Base-by-base conservation (phyloP, 2,329 filamentous ascomycete genomes). In the Cytospora piceicola region DNA sequence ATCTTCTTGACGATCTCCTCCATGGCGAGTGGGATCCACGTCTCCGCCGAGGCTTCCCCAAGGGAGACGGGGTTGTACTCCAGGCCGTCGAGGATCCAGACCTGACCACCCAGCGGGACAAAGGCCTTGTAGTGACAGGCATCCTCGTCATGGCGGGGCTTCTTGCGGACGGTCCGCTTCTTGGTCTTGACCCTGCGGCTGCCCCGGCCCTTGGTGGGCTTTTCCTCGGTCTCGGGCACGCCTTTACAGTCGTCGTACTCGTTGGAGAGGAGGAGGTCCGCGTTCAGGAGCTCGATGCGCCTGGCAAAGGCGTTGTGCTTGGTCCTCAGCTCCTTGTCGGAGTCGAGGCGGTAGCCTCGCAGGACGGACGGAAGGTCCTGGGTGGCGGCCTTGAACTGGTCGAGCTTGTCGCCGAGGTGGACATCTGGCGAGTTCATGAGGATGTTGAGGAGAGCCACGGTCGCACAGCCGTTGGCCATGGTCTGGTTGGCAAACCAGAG, bases 401-500 rank as follows among this genome's bases (percentile, higher is more conserved):
- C 77, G 1, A 98, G 83, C 66, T 89, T 82, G n/a, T 86, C 78
- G 4, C 93, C 93, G 7, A 97, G 83, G 14, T 87, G 78, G 4
- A 93, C 77, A 0, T 80, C 81, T 0, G 86, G 80, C 29, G 88
- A 83, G 74, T 98, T 98, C 86, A 97, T 96, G 73, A 97, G 81
- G 67, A 97, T 96, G 72, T 98, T 98, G 71, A 97, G 84, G 70
- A 98, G 82, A 4, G 95, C 93, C 55, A 97, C 87, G n/a, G 92
- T 95, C 24, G 93, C 95, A 77, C 95, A 99, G 30, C 93, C 90
- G 76, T 96, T 96, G 63, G 86, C 84, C 0, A 88, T 90, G 0
- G 91, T 93, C 89, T 94, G 94, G 73, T 97, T 97, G 32, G 94
- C 93, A 76, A 97, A 98, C 94, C 95, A 99, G 22, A 98, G 81